Percentiles rank a stretch among this genome's conserved stretches.
Conservation (phyloP, 495 filamentous ascomycete species). For the Podospora bellae-mahoneyi region DNA sequence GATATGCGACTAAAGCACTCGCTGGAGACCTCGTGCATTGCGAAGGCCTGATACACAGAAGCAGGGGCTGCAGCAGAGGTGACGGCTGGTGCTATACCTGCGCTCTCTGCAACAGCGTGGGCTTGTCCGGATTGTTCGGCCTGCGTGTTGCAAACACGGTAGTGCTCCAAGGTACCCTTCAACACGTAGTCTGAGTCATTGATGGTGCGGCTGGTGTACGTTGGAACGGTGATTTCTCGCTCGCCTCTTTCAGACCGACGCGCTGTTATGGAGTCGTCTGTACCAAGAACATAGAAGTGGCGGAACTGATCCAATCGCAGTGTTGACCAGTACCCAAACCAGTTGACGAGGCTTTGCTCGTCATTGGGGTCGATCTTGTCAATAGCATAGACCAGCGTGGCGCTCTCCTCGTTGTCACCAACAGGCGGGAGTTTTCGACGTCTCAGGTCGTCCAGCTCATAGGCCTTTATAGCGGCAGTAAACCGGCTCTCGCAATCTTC, state of each 20-base stretch:
- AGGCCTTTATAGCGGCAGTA: conserved; percentile 22
- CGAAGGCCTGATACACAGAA: neutral
- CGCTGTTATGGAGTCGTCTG: conserved; percentile 25
- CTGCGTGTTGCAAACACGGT: neutral
- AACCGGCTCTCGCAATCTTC: conserved; percentile 30
- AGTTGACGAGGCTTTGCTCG: conserved; percentile 51
- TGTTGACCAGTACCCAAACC: conserved; percentile 54
- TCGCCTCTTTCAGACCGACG: conserved; percentile 29
- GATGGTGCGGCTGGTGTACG: conserved; percentile 36
- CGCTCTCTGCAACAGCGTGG: neutral
- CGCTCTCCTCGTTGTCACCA: conserved; percentile 33
- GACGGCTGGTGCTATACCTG: neutral
- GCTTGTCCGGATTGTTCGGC: neutral
- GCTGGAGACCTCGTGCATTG: neutral
- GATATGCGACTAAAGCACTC: neutral
- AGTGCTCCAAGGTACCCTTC: conserved; percentile 20
- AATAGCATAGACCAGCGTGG: conserved; percentile 42
- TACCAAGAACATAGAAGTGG: conserved; percentile 48
- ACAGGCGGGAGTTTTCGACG: conserved; percentile 8
- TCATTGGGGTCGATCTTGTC: conserved; percentile 48
- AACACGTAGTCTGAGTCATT: conserved; percentile 40
- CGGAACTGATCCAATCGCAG: conserved; percentile 44
- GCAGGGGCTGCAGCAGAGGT: neutral
- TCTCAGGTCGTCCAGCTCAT: conserved; percentile 26
- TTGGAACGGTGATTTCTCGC: conserved; percentile 37